Percentiles rank a stretch among this genome's conserved stretches.
phyloP scores from a whole-genome alignment of 176 grass and related monocot species.

The Zea luxurians region DNA sequence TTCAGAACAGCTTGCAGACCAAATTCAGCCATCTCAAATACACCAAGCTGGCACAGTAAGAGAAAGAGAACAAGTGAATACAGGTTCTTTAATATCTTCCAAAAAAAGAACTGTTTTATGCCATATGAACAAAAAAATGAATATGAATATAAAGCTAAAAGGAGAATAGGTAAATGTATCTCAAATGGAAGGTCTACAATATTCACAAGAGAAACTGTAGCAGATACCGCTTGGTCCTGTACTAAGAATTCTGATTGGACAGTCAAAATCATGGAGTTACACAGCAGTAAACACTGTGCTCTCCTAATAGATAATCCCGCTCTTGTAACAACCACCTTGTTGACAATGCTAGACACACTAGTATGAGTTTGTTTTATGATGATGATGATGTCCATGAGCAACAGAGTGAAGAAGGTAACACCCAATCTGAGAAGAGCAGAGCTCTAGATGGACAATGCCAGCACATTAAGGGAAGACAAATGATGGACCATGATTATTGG shows the following conservation, averaged over 20 bases:
- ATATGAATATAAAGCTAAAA: slow-evolving; percentile 10
- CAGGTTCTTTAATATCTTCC: slow-evolving; percentile 10
- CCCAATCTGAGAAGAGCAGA: background rate
- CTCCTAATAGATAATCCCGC: background rate
- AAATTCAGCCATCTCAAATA: slow-evolving; percentile 88
- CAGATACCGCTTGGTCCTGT: background rate
- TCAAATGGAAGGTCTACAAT: background rate
- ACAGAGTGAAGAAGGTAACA: background rate
- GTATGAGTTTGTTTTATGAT: background rate
- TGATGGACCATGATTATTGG: background rate
- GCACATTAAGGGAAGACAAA: background rate
- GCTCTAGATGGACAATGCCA: background rate
- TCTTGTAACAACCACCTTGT: background rate
- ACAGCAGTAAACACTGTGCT: slow-evolving; percentile 9
- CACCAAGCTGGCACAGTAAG: slow-evolving; percentile 70
- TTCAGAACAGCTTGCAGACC: slow-evolving; percentile 86
- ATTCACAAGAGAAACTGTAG: slow-evolving; percentile 3
- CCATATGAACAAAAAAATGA: background rate
- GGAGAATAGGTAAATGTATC: background rate
- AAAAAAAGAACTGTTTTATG: slow-evolving; percentile 17
- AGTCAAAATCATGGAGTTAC: background rate
- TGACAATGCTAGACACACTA: background rate
- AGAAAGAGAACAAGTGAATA: slow-evolving; percentile 23
- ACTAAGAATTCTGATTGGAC: background rate
- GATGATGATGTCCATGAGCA: background rate